phyloP scores from a whole-genome alignment of 495 filamentous ascomycete genomes.

The Penicillium coffeae region DNA sequence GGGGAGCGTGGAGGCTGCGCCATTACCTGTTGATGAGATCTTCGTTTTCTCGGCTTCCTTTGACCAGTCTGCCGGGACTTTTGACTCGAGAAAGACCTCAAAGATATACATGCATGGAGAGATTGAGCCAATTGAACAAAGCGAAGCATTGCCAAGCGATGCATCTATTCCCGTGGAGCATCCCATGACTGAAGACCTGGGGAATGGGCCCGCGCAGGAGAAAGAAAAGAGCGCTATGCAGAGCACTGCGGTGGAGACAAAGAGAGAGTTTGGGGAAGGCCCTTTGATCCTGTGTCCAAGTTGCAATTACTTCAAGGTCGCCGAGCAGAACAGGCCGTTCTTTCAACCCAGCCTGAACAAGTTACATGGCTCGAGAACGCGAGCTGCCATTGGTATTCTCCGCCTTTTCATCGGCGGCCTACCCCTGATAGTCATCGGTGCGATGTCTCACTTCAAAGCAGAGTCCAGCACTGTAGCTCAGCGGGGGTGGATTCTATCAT shows the following conservation, averaged over 20 bases:
- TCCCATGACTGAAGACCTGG: too few species aligned
- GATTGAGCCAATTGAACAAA: background rate
- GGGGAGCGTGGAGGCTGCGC: background rate
- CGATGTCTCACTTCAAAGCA: constrained; percentile 4
- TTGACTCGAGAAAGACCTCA: background rate
- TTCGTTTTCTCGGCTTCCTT: background rate
- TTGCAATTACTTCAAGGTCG: background rate
- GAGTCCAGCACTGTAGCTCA: constrained; percentile 6
- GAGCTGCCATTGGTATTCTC: background rate
- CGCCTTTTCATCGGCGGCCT: background rate
- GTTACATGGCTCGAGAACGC: background rate
- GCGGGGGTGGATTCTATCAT: constrained; percentile 4
- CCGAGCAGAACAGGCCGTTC: background rate
- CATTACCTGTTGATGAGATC: background rate
- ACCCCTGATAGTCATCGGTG: constrained; percentile 5
- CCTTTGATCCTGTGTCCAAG: background rate
- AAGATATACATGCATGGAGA: background rate
- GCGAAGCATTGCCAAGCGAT: background rate
- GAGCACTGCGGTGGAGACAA: too few species aligned
- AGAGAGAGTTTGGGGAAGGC: background rate
- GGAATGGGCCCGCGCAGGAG: too few species aligned
- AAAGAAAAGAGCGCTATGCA: too few species aligned
- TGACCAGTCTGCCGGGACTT: background rate
- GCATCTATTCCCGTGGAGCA: background rate
- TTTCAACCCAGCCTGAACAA: background rate